phyloP scores from a whole-genome alignment of 352 stramenopile species.

The Pythium dissotocum region DNA sequence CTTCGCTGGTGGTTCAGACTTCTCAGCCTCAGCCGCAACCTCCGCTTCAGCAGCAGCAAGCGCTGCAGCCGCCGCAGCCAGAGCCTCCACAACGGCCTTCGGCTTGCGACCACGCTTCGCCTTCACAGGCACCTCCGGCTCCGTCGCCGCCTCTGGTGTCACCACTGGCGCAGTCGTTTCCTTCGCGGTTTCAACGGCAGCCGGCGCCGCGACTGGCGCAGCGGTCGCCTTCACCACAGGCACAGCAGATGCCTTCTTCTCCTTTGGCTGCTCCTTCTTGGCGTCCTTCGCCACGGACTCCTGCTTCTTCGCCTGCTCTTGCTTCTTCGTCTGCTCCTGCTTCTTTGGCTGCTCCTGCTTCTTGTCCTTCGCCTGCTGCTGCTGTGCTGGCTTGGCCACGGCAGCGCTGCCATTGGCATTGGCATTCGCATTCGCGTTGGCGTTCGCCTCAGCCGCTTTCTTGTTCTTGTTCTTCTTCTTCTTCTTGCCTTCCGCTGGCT shows the following conservation, averaged over 20 bases:
- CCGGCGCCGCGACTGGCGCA: not conserved
- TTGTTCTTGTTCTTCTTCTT: conserved; percentile 29
- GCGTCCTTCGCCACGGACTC: not conserved
- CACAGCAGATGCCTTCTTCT: conserved; percentile 13
- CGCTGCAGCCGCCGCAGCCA: conserved; percentile 11
- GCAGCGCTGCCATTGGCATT: not conserved
- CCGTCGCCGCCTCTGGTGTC: not conserved
- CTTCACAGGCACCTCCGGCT: not conserved
- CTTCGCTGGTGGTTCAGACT: conserved; percentile 30
- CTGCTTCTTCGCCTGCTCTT: conserved; percentile 1
- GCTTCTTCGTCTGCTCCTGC: not conserved
- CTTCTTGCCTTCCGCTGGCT: conserved; percentile 20
- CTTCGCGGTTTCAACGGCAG: not conserved
- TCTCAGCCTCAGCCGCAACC: not conserved
- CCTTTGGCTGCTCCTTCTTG: conserved; percentile 30
- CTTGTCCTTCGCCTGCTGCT: conserved; percentile 2
- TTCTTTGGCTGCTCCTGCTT: not conserved
- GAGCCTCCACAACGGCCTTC: conserved; percentile 18
- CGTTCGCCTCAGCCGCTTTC: conserved; percentile 6
- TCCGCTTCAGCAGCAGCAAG: conserved; percentile 22
- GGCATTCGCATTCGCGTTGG: not conserved
- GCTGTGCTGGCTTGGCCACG: not conserved
- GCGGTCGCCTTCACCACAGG: conserved; percentile 20
- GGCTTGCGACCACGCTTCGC: conserved; percentile 22
- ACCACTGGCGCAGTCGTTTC: not conserved